Evolutionary conservation across 345 rosid species (phyloP).

Genomic region (Noccaea bulbosa): DNA sequence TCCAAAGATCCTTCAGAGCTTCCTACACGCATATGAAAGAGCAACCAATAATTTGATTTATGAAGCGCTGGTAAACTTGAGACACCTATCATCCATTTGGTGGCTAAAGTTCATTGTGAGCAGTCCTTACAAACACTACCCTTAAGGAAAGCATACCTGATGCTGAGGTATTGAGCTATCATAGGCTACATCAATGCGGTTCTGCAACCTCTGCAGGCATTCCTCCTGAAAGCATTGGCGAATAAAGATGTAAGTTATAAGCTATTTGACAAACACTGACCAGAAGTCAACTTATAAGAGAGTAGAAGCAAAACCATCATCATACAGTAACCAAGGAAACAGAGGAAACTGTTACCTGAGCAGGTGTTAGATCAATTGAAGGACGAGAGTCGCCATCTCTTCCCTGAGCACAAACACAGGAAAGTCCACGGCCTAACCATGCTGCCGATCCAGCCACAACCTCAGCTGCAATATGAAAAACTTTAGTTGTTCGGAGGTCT

Average conservation of each 20-base stretch:
- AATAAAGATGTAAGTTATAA: not conserved
- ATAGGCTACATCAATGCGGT: constrained; percentile 83
- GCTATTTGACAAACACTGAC: not conserved
- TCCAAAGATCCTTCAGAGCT: constrained; percentile 87
- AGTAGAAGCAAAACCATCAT: constrained; percentile 9
- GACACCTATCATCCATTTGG: not conserved
- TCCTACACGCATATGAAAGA: constrained; percentile 54
- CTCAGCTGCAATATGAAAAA: constrained; percentile 71
- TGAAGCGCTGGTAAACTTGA: constrained; percentile 16
- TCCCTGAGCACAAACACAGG: constrained; percentile 98
- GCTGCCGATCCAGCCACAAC: constrained; percentile 99
- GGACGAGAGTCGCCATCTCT: constrained; percentile 84
- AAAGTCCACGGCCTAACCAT: constrained; percentile 97
- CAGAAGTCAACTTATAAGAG: constrained; percentile 1
- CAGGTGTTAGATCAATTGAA: constrained; percentile 91
- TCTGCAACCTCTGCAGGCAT: constrained; percentile 81
- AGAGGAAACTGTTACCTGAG: constrained; percentile 59
- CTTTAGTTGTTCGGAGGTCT: constrained; percentile 13
- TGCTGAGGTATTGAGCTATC: constrained; percentile 85
- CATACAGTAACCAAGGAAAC: constrained; percentile 1
- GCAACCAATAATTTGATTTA: constrained; percentile 6
- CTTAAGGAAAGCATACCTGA: constrained; percentile 53
- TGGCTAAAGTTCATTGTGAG: not conserved
- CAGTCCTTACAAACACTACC: constrained; percentile 10
- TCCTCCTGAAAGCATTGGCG: constrained; percentile 65